Evolutionary conservation across 2,329 filamentous ascomycete species (phyloP), one percentile per base, ranked within the genome.

Genomic region (Polychaeton citri): DNA sequence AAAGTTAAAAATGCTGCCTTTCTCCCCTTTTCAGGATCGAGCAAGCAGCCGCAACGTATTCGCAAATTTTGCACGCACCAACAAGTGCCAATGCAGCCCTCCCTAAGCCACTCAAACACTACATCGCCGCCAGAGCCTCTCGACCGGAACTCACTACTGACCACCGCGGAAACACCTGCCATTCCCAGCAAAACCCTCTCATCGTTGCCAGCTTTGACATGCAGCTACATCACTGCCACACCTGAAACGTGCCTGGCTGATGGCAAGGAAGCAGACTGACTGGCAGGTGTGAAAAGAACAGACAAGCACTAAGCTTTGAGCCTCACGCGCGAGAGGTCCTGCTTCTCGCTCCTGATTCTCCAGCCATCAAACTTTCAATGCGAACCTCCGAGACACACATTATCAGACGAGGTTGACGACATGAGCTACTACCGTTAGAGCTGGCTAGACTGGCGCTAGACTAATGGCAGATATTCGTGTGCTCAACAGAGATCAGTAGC

Each of bases 241-340:
- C n/a, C n/a, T n/a, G n/a, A n/a, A n/a, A n/a, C n/a, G n/a, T n/a
- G n/a, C n/a, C n/a, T n/a, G n/a, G n/a, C n/a, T n/a, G 24, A 10
- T 28, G 33, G 31, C 35, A 33, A 30, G 18, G 32, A 24, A 30
- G 32, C 26, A 38, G 19, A 40, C 32, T 32, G 30, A 44, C 41
- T 37, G 43, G 49, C 47, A 38, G 42, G 43, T 34, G 38, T 35
- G 45, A 45, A 55, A 54, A 52, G 48, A 65, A 47, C 71, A 66
- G 83, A 88, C 82, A 87, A 88, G 84, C 72, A 28, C 83, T 67
- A 85, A 77, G 68, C 84, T 86, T 85, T 92, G 84, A 92, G 79
- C 67, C 81, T 81, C 85, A 86, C 81, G 73, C 79, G 58, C 75
- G 81, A 85, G 84, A 85, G 81, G 82, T 85, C 83, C 84, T 70